Conservation (phyloP, 306 rosid species). For the Hippophae rhamnoides region DNA sequence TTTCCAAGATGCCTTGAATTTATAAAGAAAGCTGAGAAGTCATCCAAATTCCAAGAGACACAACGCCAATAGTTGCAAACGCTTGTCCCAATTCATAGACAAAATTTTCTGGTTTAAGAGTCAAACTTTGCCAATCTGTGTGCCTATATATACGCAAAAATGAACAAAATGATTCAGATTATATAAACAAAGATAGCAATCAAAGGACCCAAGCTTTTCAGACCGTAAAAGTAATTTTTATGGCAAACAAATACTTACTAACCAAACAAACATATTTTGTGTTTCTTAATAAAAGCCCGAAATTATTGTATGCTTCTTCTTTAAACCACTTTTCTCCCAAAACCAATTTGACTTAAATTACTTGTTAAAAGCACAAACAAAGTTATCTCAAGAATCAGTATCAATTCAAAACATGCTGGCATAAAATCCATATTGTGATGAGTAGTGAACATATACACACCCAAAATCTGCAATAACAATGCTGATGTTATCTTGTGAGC, state of each 20-base stretch:
- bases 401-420: neutral
- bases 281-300: no score
- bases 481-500: conserved; percentile 90
- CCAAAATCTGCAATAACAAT: conserved; percentile 87
- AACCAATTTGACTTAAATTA: no score
- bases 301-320: no score
- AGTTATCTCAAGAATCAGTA: neutral
- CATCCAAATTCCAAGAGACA: conserved; percentile 76
- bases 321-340: no score
- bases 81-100: conserved; percentile 59
- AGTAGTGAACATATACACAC: conserved; percentile 27
- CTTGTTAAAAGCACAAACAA: no score
- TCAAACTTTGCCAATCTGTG: conserved; percentile 57
- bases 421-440: neutral
- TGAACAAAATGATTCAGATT: neutral
- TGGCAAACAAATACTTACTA: no score
- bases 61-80: conserved; percentile 61
- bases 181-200: neutral
- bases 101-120: conserved; percentile 39
- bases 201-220: neutral
- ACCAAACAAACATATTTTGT: no score
- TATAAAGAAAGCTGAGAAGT: conserved; percentile 45
- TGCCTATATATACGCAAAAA: conserved; percentile 29
- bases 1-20: conserved; percentile 23
- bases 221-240: no score